phyloP scores from a whole-genome alignment of 2,329 filamentous ascomycete species.

The Meredithiella fracta region DNA sequence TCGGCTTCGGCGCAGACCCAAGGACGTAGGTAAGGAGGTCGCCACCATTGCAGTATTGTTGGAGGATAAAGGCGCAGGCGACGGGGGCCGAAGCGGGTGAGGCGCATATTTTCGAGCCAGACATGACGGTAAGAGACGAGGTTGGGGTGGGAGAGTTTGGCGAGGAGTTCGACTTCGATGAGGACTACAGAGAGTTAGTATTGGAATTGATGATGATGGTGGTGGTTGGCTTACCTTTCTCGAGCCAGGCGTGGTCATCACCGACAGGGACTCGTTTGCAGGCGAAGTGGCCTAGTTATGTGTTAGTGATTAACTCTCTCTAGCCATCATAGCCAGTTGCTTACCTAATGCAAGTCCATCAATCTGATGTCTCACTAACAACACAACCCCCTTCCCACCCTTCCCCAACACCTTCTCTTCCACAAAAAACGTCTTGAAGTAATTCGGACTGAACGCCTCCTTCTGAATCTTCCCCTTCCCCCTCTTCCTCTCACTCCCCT shows the following conservation, averaged over 20 bases:
- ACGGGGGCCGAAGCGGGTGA: conserved; percentile 82
- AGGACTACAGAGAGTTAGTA: conserved; percentile 34
- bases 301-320: neutral
- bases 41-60: conserved; percentile 92
- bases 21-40: conserved; percentile 79
- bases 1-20: conserved; percentile 44
- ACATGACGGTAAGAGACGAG: conserved; percentile 93
- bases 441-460: conserved; percentile 77
- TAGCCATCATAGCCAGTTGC: neutral
- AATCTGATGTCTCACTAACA: conserved; percentile 83
- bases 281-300: conserved; percentile 52
- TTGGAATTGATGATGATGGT: neutral
- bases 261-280: conserved; percentile 95
- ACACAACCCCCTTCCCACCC: conserved; percentile 85
- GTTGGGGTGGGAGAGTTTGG: conserved; percentile 84
- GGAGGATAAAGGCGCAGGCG: conserved; percentile 88
- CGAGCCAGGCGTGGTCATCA: conserved; percentile 85
- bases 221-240: conserved; percentile 42
- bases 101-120: conserved; percentile 79
- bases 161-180: conserved; percentile 80
- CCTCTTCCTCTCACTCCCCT: neutral
- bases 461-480: neutral
- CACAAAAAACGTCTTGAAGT: conserved; percentile 85
- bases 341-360: conserved; percentile 64
- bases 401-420: conserved; percentile 74